Percentiles rank a stretch among this genome's conserved stretches.
Evolutionary conservation across 2,329 filamentous ascomycete genomes (phyloP).

Genomic region (Aspergillus aculeatus): DNA sequence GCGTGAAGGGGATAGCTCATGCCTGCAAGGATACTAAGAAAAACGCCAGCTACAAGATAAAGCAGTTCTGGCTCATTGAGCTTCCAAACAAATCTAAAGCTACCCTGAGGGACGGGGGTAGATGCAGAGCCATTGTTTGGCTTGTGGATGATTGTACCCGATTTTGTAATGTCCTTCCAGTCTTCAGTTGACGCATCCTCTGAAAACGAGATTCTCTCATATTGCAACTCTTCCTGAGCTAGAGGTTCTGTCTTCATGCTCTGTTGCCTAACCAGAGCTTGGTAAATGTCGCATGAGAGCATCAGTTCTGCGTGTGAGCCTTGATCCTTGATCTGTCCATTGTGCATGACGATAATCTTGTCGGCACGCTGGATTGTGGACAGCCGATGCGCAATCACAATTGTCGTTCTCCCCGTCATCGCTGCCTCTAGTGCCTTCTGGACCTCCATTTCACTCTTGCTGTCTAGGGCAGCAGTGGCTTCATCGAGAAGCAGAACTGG

Average conservation of each 20-base stretch:
- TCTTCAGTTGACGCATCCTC: background rate
- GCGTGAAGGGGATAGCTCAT: conserved; percentile 13
- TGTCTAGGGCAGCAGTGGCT: conserved; percentile 83
- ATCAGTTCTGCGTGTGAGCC: conserved; percentile 44
- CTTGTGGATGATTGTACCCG: background rate
- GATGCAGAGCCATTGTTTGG: background rate
- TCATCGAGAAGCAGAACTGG: conserved; percentile 85
- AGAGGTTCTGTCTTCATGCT: conserved; percentile 44
- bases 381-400: conserved; percentile 46
- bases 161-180: background rate
- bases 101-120: background rate
- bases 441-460: conserved; percentile 79
- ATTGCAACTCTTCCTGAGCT: conserved; percentile 8
- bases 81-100: conserved; percentile 1
- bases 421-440: conserved; percentile 77
- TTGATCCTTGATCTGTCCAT: conserved; percentile 44
- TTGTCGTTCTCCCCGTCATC: conserved; percentile 51
- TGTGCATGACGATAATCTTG: conserved; percentile 45
- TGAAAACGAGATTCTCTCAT: background rate
- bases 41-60: conserved; percentile 1
- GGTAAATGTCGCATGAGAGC: conserved; percentile 6
- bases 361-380: conserved; percentile 44
- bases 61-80: conserved; percentile 5
- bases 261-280: conserved; percentile 16
- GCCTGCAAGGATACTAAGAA: conserved; percentile 11